phyloP scores from a whole-genome alignment of 2,329 filamentous ascomycete species.

The Lachnellula occidentalis region DNA sequence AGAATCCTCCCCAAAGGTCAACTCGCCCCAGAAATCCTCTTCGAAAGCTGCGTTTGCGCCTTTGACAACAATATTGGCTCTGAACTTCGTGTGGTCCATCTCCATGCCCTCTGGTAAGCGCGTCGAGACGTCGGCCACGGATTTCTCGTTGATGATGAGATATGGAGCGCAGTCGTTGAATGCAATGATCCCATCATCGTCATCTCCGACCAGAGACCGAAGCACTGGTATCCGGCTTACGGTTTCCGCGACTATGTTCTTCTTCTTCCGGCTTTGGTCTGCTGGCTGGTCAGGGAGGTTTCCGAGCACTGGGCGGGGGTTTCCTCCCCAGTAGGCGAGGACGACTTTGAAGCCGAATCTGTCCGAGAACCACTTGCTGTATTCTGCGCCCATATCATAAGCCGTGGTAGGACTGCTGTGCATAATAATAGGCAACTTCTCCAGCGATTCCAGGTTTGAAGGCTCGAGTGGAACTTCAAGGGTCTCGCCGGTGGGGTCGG shows the following conservation, averaged over 20 bases:
- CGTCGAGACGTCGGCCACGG: slow-evolving; percentile 59
- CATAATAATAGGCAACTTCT: slow-evolving; percentile 49
- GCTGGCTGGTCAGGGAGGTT: slow-evolving; percentile 20
- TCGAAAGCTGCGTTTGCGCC: slow-evolving; percentile 52
- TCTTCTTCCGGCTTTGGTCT: slow-evolving; percentile 12
- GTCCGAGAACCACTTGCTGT: slow-evolving; percentile 61
- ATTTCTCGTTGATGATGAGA: slow-evolving; percentile 65
- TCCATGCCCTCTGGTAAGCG: slow-evolving; percentile 44
- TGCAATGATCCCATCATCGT: slow-evolving; percentile 47
- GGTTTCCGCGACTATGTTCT: slow-evolving; percentile 6
- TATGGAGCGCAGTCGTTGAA: slow-evolving; percentile 75
- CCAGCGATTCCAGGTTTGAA: slow-evolving; percentile 36
- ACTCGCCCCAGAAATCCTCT: slow-evolving; percentile 68
- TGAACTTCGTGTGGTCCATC: slow-evolving; percentile 64
- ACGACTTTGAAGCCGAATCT: slow-evolving; percentile 58
- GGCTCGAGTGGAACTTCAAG: slow-evolving; percentile 56
- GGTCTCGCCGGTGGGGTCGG: slow-evolving; percentile 13
- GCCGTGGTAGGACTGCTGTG: slow-evolving; percentile 52
- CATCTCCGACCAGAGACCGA: slow-evolving; percentile 12
- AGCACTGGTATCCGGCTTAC: slow-evolving; percentile 18
- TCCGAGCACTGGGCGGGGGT: slow-evolving; percentile 56
- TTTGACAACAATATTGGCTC: slow-evolving; percentile 66
- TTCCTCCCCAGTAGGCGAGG: slow-evolving; percentile 60
- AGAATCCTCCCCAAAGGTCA: slow-evolving; percentile 37
- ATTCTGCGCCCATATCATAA: slow-evolving; percentile 56